Evolutionary conservation across 2,329 filamentous ascomycete genomes (phyloP), one percentile per base, ranked within the genome.

Genomic region (Arachnomyces sp.): DNA sequence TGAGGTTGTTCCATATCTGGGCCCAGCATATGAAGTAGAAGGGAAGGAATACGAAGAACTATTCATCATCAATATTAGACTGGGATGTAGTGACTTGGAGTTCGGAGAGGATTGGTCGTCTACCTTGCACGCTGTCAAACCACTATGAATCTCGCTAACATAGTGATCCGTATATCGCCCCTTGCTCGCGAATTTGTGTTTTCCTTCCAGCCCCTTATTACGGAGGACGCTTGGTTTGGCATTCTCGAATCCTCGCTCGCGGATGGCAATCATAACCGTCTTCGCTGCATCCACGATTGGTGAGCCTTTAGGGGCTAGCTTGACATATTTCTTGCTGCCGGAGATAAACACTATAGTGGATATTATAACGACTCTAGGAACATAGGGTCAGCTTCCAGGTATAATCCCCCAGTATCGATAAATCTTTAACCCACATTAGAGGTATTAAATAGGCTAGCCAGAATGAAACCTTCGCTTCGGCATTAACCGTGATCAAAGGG

Each of bases 401-500:
- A 25, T n/a, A n/a, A n/a, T n/a, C n/a, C n/a, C n/a, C n/a, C 20
- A 5, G 20, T 5, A 25, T 25, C 9, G 9, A 9, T 5, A 25
- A 9, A 25, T 5, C 5, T 25, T 5, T n/a, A 81, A 79, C 56
- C 75, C 69, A 51, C 64, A 65, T 44, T 46, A 76, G 71, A 15
- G 72, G 68, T 17, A 79, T 53, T 2, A 76, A 58, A 47, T 72
- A 83, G 2, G 79, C 77, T 2, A 67, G 66, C 68, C 77, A 69
- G 53, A 82, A 84, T 2, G 73, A 76, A 42, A 74, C 59, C 44
- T 76, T 68, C 42, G 73, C 67, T 55, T 84, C 81, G 57, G 82
- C 67, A 49, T 73, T 74, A 2, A 73, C 74, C 0, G 74, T 81
- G 5, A 70, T 72, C 47, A 82, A 70, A 32, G 72, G 64, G 0